Percentiles rank a stretch among this genome's conserved stretches.
These are phyloP conservation scores for Pythium diclinum DNA, from an alignment of 352 stramenopile species.

Conservation along the genomic window DNA sequence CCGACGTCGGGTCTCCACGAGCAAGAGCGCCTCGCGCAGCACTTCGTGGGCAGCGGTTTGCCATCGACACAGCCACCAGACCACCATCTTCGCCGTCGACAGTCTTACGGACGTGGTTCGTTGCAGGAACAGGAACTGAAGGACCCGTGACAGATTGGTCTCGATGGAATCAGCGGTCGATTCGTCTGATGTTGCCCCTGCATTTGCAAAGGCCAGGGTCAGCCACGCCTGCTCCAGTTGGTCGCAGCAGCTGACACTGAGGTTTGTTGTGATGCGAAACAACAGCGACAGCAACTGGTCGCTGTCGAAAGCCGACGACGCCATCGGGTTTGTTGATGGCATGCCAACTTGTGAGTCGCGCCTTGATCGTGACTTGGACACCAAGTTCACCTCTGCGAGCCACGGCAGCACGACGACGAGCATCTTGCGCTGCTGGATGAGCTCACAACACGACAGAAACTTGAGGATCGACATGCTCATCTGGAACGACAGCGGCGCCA, in stretches of 20 bases:
- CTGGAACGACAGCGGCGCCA: slow-evolving; percentile 29
- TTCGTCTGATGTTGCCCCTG: background rate
- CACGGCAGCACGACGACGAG: slow-evolving; percentile 49
- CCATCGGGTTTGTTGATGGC: background rate
- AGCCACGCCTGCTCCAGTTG: slow-evolving; percentile 70
- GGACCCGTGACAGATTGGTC: slow-evolving; percentile 27
- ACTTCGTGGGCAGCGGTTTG: slow-evolving; percentile 49
- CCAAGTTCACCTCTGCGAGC: slow-evolving; percentile 43
- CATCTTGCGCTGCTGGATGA: slow-evolving; percentile 47
- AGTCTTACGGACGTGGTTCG: slow-evolving; percentile 31
- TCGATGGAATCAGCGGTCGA: background rate
- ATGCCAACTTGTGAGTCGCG: background rate
- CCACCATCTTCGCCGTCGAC: slow-evolving; percentile 45
- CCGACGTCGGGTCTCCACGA: slow-evolving; percentile 19
- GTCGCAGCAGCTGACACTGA: slow-evolving; percentile 36
- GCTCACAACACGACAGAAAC: slow-evolving; percentile 35
- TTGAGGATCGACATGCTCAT: slow-evolving; percentile 46
- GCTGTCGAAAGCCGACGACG: slow-evolving; percentile 10
- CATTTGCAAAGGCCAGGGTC: slow-evolving; percentile 43
- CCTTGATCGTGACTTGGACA: background rate
- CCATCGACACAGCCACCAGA: slow-evolving; percentile 72
- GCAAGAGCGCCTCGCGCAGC: slow-evolving; percentile 25
- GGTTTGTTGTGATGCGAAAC: slow-evolving; percentile 49
- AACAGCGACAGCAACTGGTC: slow-evolving; percentile 41
- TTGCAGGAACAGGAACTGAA: slow-evolving; percentile 54